These are phyloP conservation scores for Syncephalastrum monosporum DNA, from an alignment of 371 early-diverging fungal species.

Conservation along the genomic window DNA sequence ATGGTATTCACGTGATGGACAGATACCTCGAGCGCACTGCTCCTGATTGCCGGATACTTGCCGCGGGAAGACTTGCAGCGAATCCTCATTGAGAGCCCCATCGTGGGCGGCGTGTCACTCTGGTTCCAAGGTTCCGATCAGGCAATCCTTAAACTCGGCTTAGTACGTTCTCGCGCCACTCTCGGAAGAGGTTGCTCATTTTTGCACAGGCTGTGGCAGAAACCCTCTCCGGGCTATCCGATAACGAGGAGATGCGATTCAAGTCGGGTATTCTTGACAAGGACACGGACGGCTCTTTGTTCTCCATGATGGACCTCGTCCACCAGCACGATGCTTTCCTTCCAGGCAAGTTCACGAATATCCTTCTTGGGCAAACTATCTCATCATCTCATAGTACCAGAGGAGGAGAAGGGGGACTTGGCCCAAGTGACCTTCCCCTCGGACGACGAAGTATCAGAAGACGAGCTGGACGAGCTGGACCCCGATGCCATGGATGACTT, in stretches of 20 bases:
- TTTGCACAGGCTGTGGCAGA: constrained; percentile 31
- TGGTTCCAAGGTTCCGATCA: constrained; percentile 33
- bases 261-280: constrained; percentile 29
- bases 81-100: constrained; percentile 9
- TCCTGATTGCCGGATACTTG: constrained; percentile 26
- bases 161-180: constrained; percentile 15
- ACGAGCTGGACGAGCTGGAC: constrained; percentile 28
- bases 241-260: constrained; percentile 21
- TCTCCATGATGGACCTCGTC: constrained; percentile 20
- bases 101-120: constrained; percentile 17
- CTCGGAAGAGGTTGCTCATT: not conserved
- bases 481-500: constrained; percentile 29
- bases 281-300: constrained; percentile 11
- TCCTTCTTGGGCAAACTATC: not conserved
- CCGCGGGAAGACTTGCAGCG: constrained; percentile 5
- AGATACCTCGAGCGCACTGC: constrained; percentile 31
- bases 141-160: constrained; percentile 27
- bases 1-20: not conserved
- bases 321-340: constrained; percentile 15
- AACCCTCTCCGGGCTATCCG: constrained; percentile 23
- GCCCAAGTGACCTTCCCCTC: not conserved
- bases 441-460: constrained; percentile 15
- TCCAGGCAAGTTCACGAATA: constrained; percentile 2
- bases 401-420: not conserved
- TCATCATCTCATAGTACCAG: not conserved